Conservation (phyloP, 2,329 filamentous ascomycete genomes). For the Trichoderma endophyticum region DNA sequence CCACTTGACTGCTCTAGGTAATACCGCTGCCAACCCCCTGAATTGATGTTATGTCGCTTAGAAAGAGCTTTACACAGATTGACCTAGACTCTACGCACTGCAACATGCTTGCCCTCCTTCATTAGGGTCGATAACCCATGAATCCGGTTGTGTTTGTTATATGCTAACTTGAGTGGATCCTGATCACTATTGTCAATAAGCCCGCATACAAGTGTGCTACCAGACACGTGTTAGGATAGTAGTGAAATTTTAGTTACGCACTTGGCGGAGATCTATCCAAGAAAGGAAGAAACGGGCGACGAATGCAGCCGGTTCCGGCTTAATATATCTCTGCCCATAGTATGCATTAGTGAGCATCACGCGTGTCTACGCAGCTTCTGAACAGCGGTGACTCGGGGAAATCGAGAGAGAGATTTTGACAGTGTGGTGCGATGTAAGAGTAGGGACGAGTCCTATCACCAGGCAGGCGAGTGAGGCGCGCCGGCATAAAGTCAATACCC, state of each 20-base stretch:
- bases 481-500: background rate
- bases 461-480: background rate
- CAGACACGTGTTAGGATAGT: background rate
- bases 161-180: background rate
- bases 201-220: background rate
- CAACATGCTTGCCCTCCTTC: background rate
- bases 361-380: background rate
- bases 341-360: background rate
- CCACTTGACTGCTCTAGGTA: background rate
- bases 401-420: background rate
- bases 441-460: background rate
- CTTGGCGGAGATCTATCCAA: background rate
- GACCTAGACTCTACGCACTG: background rate
- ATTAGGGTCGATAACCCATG: background rate
- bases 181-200: background rate
- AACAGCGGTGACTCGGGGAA: background rate
- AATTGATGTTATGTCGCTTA: background rate
- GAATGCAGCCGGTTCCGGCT: background rate
- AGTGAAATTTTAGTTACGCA: background rate
- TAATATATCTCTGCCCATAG: background rate
- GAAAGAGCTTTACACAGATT: background rate
- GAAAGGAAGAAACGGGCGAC: background rate
- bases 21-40: background rate
- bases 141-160: background rate
- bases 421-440: background rate